Evolutionary conservation across 2,329 filamentous ascomycete genomes (phyloP).

Genomic region (Penicillium glabrum): DNA sequence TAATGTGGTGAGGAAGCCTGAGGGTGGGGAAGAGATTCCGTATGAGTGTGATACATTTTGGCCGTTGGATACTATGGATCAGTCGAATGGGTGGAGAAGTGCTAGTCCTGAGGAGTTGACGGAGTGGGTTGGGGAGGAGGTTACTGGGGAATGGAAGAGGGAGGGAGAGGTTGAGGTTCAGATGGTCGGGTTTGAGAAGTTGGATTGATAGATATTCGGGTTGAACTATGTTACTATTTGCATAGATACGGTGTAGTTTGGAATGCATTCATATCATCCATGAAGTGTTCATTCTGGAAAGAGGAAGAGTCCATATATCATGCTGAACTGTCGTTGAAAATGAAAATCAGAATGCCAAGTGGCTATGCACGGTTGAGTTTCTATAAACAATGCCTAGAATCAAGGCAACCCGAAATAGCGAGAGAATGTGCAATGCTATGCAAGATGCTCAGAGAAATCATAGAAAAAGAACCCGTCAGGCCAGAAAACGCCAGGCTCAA

Average conservation of each 20-base stretch:
- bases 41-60: conserved; percentile 53
- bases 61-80: conserved; percentile 38
- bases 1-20: conserved; percentile 32
- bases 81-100: conserved; percentile 32
- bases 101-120: conserved; percentile 35
- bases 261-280: background rate
- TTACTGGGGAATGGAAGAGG: conserved; percentile 45
- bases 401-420: background rate
- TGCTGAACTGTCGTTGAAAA: background rate
- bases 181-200: conserved; percentile 46
- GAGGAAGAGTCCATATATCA: background rate
- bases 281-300: background rate
- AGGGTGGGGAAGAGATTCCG: conserved; percentile 22
- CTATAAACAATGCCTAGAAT: background rate
- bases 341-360: background rate
- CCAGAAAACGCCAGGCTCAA: background rate
- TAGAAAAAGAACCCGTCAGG: background rate
- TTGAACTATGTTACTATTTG: background rate
- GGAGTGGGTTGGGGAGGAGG: conserved; percentile 45
- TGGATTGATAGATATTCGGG: background rate
- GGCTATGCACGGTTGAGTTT: background rate
- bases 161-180: conserved; percentile 52
- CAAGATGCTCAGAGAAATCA: background rate
- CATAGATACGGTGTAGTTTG: background rate
- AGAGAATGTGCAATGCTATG: conserved; percentile 1